Evolutionary conservation across 78 protist genomes (phyloP).

Genomic region (Neovahlkampfia damariscottae): DNA sequence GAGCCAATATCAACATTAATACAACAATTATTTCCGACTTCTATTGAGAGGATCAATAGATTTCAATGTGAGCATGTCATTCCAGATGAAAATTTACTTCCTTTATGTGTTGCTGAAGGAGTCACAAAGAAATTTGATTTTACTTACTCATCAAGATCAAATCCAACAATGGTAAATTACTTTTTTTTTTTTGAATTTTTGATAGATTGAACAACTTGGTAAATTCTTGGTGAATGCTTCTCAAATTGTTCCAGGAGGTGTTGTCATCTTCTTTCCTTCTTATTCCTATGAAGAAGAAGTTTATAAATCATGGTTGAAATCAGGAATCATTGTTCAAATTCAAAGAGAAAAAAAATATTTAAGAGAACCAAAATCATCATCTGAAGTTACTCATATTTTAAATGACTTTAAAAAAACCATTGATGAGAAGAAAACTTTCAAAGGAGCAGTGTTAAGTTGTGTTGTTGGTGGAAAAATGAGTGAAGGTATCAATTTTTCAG

Average conservation of each 20-base stretch:
- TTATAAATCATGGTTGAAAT: neutral
- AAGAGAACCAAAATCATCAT: neutral
- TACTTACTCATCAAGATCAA: slow-evolving; percentile 9
- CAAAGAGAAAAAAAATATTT: slow-evolving; percentile 10
- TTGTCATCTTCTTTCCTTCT: slow-evolving; percentile 58
- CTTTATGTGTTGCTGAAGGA: slow-evolving; percentile 19
- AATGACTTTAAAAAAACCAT: neutral
- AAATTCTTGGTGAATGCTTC: slow-evolving; percentile 6
- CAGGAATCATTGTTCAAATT: neutral
- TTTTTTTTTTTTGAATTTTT: too few species aligned
- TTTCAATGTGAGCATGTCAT: slow-evolving; percentile 59
- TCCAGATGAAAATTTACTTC: slow-evolving; percentile 23
- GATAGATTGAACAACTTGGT: slow-evolving; percentile 14
- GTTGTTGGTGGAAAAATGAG: slow-evolving; percentile 77
- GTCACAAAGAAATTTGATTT: slow-evolving; percentile 26
- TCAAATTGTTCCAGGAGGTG: slow-evolving; percentile 47
- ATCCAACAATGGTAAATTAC: neutral
- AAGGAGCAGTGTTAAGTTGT: slow-evolving; percentile 33
- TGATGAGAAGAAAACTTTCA: neutral
- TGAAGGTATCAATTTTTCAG: slow-evolving; percentile 81
- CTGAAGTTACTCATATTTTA: neutral
- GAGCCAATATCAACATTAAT: slow-evolving; percentile 29
- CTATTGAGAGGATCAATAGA: neutral
- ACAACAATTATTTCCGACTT: slow-evolving; percentile 18
- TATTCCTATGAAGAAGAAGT: slow-evolving; percentile 76